phyloP scores from a whole-genome alignment of 805 yeast species.

The Cyberlindnera maritima region DNA sequence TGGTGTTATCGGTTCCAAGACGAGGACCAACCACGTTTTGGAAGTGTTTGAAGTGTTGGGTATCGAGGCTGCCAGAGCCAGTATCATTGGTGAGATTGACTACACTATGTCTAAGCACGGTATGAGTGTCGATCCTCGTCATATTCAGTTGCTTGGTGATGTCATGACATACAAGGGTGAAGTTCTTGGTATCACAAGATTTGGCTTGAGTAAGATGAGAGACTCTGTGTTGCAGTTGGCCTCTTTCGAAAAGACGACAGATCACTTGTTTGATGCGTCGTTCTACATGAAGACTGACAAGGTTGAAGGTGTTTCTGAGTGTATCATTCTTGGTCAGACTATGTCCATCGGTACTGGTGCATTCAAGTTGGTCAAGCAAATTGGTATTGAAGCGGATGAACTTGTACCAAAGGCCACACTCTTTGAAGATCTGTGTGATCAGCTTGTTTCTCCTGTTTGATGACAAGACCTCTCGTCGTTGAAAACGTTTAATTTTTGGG shows the following conservation, averaged over 20 bases:
- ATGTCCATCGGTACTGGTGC: slow-evolving; percentile 98
- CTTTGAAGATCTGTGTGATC: slow-evolving; percentile 41
- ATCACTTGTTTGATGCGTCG: slow-evolving; percentile 96
- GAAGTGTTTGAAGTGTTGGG: slow-evolving; percentile 90
- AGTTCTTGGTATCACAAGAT: slow-evolving; percentile 95
- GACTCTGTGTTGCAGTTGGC: slow-evolving; percentile 97
- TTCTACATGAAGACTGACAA: slow-evolving; percentile 95
- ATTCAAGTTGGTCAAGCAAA: slow-evolving; percentile 73
- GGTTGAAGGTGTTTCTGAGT: slow-evolving; percentile 96
- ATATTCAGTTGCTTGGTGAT: slow-evolving; percentile 93
- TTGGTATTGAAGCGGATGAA: slow-evolving; percentile 41
- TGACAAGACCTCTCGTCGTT: background rate
- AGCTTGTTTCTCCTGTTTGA: background rate
- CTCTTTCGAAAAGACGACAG: slow-evolving; percentile 96
- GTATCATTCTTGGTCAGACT: slow-evolving; percentile 96
- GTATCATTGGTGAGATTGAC: slow-evolving; percentile 91
- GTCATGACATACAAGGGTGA: slow-evolving; percentile 99
- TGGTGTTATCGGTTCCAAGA: slow-evolving; percentile 87
- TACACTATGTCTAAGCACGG: slow-evolving; percentile 99
- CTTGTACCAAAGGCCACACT: slow-evolving; percentile 44
- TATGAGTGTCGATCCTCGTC: slow-evolving; percentile 99
- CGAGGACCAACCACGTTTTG: slow-evolving; percentile 87
- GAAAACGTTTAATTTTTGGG: background rate
- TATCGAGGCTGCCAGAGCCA: slow-evolving; percentile 94
- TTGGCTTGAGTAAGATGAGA: slow-evolving; percentile 97